A percentile compares a stretch with the other conserved stretches of the same genome.
phyloP scores from a whole-genome alignment of 257 asterid species.

The Solanum sejunctum region DNA sequence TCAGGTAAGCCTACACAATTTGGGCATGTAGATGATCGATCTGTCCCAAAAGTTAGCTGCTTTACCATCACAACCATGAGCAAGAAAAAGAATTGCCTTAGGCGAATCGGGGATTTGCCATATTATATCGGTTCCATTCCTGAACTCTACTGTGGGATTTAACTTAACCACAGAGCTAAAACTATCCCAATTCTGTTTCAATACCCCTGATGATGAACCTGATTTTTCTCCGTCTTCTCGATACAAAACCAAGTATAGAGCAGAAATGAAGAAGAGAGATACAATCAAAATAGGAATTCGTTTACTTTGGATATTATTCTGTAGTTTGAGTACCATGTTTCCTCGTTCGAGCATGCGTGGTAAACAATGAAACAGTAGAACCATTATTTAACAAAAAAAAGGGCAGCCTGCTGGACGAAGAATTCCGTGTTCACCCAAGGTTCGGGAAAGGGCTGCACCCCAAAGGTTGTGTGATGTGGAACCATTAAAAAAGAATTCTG shows the following conservation, averaged over 20 bases:
- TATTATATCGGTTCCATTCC: conserved; percentile 59
- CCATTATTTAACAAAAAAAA: not conserved
- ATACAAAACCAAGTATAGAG: conserved; percentile 24
- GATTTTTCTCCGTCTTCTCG: conserved; percentile 22
- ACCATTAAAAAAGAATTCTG: no score
- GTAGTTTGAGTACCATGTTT: conserved; percentile 30
- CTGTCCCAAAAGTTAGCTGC: conserved; percentile 90
- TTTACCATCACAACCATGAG: conserved; percentile 82
- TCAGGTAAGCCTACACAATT: conserved; percentile 85
- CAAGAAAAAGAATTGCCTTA: conserved; percentile 74
- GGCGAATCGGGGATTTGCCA: conserved; percentile 85
- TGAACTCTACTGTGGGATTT: conserved; percentile 45
- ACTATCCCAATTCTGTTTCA: conserved; percentile 33
- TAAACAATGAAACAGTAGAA: not conserved
- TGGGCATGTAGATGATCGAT: conserved; percentile 54
- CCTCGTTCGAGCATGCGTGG: conserved; percentile 48
- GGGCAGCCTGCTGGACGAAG: no score
- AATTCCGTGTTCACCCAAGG: no score
- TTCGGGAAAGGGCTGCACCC: no score
- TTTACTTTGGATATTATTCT: conserved; percentile 16
- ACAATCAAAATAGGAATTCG: conserved; percentile 24
- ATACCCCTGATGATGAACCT: conserved; percentile 12
- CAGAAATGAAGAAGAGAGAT: conserved; percentile 23
- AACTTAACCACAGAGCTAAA: conserved; percentile 42
- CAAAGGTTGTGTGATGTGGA: no score